These are phyloP conservation scores for Komagataella pastoris DNA, from an alignment of 805 yeast species.

Conservation along the genomic window DNA sequence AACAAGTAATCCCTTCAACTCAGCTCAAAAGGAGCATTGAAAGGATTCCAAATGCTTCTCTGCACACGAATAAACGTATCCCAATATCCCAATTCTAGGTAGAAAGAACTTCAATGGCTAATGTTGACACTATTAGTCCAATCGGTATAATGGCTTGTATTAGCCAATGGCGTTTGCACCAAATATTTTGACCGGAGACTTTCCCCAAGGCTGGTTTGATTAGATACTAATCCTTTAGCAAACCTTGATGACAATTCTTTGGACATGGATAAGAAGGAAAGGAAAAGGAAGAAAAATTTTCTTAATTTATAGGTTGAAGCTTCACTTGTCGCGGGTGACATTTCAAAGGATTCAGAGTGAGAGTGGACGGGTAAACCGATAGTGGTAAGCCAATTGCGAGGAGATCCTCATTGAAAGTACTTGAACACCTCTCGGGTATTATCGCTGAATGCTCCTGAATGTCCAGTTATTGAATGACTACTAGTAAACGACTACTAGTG, in stretches of 20 bases:
- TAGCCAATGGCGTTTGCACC: constrained; percentile 42
- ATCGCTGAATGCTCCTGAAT: no score
- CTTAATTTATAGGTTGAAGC: background rate
- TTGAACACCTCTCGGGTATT: no score
- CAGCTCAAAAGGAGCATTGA: background rate
- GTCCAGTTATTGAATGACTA: background rate
- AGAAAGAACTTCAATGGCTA: background rate
- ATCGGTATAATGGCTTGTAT: constrained; percentile 1
- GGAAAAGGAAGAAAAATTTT: constrained; percentile 8
- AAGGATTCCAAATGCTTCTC: background rate
- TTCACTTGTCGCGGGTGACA: background rate
- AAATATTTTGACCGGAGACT: constrained; percentile 61
- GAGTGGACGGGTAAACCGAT: background rate
- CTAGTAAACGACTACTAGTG: background rate
- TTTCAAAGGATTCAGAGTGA: background rate
- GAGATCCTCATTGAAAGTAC: no score
- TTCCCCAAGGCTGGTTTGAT: constrained; percentile 57
- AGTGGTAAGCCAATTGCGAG: background rate
- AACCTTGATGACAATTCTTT: constrained; percentile 75
- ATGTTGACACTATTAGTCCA: background rate
- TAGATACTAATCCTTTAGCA: constrained; percentile 29
- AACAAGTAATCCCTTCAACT: background rate
- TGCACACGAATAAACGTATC: background rate
- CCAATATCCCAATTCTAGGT: background rate
- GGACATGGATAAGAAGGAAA: constrained; percentile 38